A percentile compares a stretch with the other conserved stretches of the same genome.
phyloP scores from a whole-genome alignment of 805 yeast genomes.

The Candida ovalis region DNA sequence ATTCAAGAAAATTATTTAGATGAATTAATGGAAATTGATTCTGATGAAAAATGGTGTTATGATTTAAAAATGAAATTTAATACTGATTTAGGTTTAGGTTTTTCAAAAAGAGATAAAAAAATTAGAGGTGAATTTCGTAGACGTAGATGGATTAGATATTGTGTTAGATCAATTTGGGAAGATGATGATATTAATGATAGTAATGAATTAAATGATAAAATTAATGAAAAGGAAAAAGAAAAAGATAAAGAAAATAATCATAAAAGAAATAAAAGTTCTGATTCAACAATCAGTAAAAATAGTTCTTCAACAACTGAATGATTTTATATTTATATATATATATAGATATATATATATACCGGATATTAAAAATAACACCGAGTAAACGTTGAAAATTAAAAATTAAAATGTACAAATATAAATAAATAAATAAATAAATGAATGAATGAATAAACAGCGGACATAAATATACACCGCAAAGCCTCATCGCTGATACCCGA shows the following conservation, averaged over 20 bases:
- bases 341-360: too few relatives aligned
- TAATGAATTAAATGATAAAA: too few relatives aligned
- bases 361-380: too few relatives aligned
- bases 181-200: constrained; percentile 7
- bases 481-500: not conserved
- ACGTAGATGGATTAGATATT: constrained; percentile 61
- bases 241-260: constrained; percentile 5
- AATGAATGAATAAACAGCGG: too few relatives aligned
- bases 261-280: constrained; percentile 10
- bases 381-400: too few relatives aligned
- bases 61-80: constrained; percentile 38
- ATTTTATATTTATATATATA: too few relatives aligned
- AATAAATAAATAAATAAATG: too few relatives aligned
- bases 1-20: constrained; percentile 45
- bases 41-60: constrained; percentile 84
- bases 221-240: too few relatives aligned
- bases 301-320: not conserved
- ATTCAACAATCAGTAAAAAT: constrained; percentile 1
- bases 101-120: constrained; percentile 13
- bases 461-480: not conserved
- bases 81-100: constrained; percentile 22
- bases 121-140: constrained; percentile 49
- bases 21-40: constrained; percentile 58
- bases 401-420: too few relatives aligned
- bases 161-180: constrained; percentile 28